Evolutionary conservation across 2,329 filamentous ascomycete species (phyloP), one percentile per base, ranked within the genome.

Genomic region (Claviceps digitariae): DNA sequence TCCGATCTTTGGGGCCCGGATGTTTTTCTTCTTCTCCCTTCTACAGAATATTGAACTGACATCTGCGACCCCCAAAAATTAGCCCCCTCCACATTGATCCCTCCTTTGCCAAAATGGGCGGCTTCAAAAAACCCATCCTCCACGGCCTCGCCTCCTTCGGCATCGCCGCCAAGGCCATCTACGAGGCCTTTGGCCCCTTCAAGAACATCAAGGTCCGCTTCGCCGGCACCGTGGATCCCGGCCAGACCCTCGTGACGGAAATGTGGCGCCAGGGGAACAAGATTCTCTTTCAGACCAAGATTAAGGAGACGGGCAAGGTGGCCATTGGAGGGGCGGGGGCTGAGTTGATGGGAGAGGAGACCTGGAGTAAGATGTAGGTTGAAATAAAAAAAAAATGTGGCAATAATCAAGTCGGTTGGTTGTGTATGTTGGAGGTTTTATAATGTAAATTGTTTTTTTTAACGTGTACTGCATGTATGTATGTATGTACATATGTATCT

Each of bases 141-240:
- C 93, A 98, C 74, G 93, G 93, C n/a, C 81, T 98, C 40, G 95
- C 90, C 79, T 93, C 84, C 67, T 91, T 98, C 64, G 93, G 93
- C 61, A 82, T 97, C 59, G 84, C 87, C 17, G 88, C 85, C 59
- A 96, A 95, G 78, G 90, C 91, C 56, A 82, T 98, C 41, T 86
- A 90, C 67, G 80, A 89, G 71, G 84, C 77, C 12, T 97, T 83
- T 63, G 93, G 93, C 4, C 72, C 79, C 48, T 90, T 86, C 73
- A 88, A 86, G 77, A 95, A 90, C 73, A 83, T 95, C 74, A 95
- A 95, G 77, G 90, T 94, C 25, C 78, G 90, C 58, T 95, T 95
- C 67, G 88, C 88, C 1, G 89, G 90, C 53, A 83, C 86, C 10
- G 90, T 95, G 13, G 68, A 90, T 54, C 90, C 88, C 0, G 89